Conservation (phyloP, 345 rosid genomes). For the Eutrema yunnanense region DNA sequence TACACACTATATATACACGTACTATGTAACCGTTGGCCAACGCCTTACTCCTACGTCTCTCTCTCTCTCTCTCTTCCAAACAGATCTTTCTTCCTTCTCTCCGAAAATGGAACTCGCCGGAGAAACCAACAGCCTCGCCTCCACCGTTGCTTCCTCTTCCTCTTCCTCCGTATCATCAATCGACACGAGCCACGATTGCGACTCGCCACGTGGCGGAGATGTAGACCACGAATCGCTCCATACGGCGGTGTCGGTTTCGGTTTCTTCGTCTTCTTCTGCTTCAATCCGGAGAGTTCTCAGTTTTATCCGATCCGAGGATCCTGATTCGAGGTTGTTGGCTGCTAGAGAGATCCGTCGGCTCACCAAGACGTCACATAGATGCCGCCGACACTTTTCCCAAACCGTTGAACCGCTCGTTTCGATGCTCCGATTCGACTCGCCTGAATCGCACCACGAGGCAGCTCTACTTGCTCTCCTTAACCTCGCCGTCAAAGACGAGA, state of each 20-base stretch:
- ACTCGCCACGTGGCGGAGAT: slow-evolving; percentile 45
- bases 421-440: slow-evolving; percentile 54
- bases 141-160: slow-evolving; percentile 11
- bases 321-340: slow-evolving; percentile 58
- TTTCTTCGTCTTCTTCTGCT: slow-evolving; percentile 37
- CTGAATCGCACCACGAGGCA: slow-evolving; percentile 50
- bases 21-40: slow-evolving; percentile 55
- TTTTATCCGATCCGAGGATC: slow-evolving; percentile 47
- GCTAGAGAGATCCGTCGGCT: slow-evolving; percentile 89
- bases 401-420: slow-evolving; percentile 76
- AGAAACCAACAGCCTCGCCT: slow-evolving; percentile 2
- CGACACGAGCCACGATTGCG: slow-evolving; percentile 37
- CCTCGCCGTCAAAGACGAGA: slow-evolving; percentile 96
- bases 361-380: slow-evolving; percentile 77
- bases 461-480: slow-evolving; percentile 92
- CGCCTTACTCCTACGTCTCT: slow-evolving; percentile 31
- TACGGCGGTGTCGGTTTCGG: slow-evolving; percentile 10
- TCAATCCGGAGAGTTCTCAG: slow-evolving; percentile 48
- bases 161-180: slow-evolving; percentile 41
- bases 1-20: slow-evolving; percentile 14
- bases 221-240: slow-evolving; percentile 43
- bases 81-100: slow-evolving; percentile 21
- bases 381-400: slow-evolving; percentile 72
- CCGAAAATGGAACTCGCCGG: slow-evolving; percentile 28
- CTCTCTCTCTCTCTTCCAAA: not conserved